Evolutionary conservation across 192 early-diverging fungal genomes (phyloP).

Genomic region (Podila verticillata): DNA sequence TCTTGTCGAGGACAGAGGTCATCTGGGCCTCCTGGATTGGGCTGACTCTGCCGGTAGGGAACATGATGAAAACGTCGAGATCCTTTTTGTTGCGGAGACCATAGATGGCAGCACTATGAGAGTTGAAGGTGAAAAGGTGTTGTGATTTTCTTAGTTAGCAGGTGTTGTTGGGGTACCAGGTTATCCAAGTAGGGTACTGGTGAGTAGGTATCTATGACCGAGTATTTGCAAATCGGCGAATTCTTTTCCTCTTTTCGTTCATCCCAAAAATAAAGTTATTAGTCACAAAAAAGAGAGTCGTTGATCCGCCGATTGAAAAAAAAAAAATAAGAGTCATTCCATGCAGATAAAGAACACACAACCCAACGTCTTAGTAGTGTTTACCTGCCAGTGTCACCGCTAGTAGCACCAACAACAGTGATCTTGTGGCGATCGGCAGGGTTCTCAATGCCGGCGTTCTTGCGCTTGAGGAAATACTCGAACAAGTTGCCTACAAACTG

Average conservation of each 20-base stretch:
- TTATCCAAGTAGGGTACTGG: background rate
- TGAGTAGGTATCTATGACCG: background rate
- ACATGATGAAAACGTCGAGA: constrained; percentile 92
- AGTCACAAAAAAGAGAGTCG: constrained; percentile 1
- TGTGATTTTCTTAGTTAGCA: background rate
- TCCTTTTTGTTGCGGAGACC: constrained; percentile 89
- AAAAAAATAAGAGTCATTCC: constrained; percentile 12
- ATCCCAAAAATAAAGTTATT: constrained; percentile 5
- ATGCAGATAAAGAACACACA: background rate
- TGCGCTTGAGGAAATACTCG: constrained; percentile 93
- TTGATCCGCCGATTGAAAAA: constrained; percentile 7
- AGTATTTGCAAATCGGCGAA: constrained; percentile 5
- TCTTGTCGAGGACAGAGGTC: constrained; percentile 93
- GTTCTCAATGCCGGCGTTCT: constrained; percentile 63
- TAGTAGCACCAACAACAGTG: constrained; percentile 95
- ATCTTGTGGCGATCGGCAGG: constrained; percentile 64
- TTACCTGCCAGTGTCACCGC: constrained; percentile 92
- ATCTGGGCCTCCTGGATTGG: constrained; percentile 98
- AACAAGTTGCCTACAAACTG: constrained; percentile 98
- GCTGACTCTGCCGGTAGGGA: constrained; percentile 89
- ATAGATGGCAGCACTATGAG: constrained; percentile 92
- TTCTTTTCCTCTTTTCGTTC: constrained; percentile 6
- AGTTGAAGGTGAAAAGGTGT: too few relatives aligned
- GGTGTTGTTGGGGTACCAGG: background rate
- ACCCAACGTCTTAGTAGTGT: background rate